phyloP scores from a whole-genome alignment of 352 stramenopile species.

The Phytophthora citricola region DNA sequence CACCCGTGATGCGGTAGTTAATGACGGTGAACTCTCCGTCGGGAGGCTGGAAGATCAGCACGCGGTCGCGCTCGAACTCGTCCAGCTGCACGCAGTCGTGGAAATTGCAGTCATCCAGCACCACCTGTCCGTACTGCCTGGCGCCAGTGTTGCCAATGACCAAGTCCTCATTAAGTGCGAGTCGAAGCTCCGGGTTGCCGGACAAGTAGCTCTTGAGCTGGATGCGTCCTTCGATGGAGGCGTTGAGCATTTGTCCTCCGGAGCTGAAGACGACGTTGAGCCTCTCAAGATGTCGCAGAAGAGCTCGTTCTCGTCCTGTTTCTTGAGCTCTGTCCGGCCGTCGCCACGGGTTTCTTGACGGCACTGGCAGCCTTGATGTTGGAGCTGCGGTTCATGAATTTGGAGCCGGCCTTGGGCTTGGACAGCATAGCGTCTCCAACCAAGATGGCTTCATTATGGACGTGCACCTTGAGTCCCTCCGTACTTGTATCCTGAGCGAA shows the following conservation, averaged over 20 bases:
- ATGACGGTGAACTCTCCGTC: conserved; percentile 91
- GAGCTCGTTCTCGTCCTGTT: conserved; percentile 97
- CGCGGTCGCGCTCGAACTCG: conserved; percentile 92
- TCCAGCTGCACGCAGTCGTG: conserved; percentile 98
- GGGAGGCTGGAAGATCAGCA: conserved; percentile 89
- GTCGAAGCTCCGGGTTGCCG: conserved; percentile 96
- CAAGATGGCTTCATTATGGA: conserved; percentile 98
- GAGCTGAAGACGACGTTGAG: conserved; percentile 98
- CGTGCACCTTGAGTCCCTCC: conserved; percentile 97
- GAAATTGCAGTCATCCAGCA: conserved; percentile 99
- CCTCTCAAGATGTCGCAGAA: conserved; percentile 99
- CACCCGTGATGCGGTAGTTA: conserved; percentile 98
- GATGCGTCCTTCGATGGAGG: conserved; percentile 97
- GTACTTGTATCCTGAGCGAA: conserved; percentile 98
- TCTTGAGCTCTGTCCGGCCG: conserved; percentile 76
- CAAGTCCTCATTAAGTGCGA: conserved; percentile 98
- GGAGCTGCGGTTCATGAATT: conserved; percentile 79
- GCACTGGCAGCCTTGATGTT: conserved; percentile 86
- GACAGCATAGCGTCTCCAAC: conserved; percentile 81
- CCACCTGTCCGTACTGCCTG: conserved; percentile 90
- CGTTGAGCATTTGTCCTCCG: conserved; percentile 97
- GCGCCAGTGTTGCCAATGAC: conserved; percentile 91
- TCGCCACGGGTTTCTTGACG: conserved; percentile 90
- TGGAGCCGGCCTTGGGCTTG: conserved; percentile 93
- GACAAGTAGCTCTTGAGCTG: conserved; percentile 99